phyloP scores from a whole-genome alignment of 2,329 filamentous ascomycete species.

The Diplodia mutila region DNA sequence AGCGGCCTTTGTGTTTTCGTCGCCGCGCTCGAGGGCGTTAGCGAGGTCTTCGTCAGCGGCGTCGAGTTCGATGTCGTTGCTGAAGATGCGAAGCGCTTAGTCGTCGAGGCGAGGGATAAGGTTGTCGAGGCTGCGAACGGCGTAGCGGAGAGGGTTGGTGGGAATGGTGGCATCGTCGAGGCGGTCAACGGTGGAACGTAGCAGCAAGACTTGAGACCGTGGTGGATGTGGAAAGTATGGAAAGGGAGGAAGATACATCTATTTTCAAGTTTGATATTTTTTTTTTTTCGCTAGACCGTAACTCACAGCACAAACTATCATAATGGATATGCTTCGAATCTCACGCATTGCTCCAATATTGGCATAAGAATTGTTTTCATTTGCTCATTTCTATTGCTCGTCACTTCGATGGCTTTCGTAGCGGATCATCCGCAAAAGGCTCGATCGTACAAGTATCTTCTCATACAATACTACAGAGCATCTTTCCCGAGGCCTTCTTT shows the following conservation, averaged over 20 bases:
- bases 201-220: not conserved
- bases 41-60: slow-evolving; percentile 78
- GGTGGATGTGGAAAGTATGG: not conserved
- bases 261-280: not conserved
- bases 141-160: not conserved
- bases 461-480: not conserved
- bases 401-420: not conserved
- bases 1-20: slow-evolving; percentile 91
- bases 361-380: not conserved
- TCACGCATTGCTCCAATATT: not conserved
- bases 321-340: not conserved
- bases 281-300: not conserved
- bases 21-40: slow-evolving; percentile 81
- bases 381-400: not conserved
- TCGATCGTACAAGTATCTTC: not conserved
- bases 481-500: not conserved
- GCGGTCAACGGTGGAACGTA: not conserved
- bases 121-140: not conserved
- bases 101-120: not conserved
- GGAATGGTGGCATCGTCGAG: not conserved
- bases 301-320: not conserved
- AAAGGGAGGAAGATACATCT: not conserved
- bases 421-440: not conserved
- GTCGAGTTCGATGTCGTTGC: slow-evolving; percentile 63
- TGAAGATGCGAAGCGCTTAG: not conserved